Conservation (phyloP, 192 early-diverging fungal genomes). For the Tieghemiomyces parasiticus region DNA sequence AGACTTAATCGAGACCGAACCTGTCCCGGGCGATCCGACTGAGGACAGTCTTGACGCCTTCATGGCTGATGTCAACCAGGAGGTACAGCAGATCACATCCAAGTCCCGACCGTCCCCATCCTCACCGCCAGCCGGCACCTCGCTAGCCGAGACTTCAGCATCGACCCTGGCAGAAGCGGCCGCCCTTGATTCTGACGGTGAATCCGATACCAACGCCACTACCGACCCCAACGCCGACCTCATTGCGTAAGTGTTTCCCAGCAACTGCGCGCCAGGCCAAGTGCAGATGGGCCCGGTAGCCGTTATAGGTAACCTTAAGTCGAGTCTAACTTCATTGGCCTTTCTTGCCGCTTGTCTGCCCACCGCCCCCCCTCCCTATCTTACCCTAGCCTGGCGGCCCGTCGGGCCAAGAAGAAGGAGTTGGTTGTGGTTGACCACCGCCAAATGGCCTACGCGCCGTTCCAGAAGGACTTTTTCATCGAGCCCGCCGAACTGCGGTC, state of each 20-base stretch:
- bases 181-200: slow-evolving; percentile 10
- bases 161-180: slow-evolving; percentile 1
- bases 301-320: too few relatives aligned
- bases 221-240: slow-evolving; percentile 24
- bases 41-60: slow-evolving; percentile 27
- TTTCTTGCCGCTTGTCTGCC: too few relatives aligned
- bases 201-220: slow-evolving; percentile 9
- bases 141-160: background rate
- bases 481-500: slow-evolving; percentile 81
- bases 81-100: slow-evolving; percentile 29
- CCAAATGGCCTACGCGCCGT: slow-evolving; percentile 68
- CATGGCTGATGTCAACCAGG: slow-evolving; percentile 36
- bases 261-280: too few relatives aligned
- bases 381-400: slow-evolving; percentile 55
- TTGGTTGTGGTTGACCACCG: slow-evolving; percentile 74
- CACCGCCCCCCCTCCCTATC: too few relatives aligned
- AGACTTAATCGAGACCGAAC: background rate
- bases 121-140: background rate
- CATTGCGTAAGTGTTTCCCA: slow-evolving; percentile 18
- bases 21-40: background rate
- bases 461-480: slow-evolving; percentile 88
- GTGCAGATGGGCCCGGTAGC: too few relatives aligned
- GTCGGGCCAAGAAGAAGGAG: slow-evolving; percentile 83
- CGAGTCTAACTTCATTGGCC: too few relatives aligned
- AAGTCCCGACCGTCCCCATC: slow-evolving; percentile 12